Base-by-base conservation (phyloP, 2,329 filamentous ascomycete genomes). In the Sclerotinia minor region DNA sequence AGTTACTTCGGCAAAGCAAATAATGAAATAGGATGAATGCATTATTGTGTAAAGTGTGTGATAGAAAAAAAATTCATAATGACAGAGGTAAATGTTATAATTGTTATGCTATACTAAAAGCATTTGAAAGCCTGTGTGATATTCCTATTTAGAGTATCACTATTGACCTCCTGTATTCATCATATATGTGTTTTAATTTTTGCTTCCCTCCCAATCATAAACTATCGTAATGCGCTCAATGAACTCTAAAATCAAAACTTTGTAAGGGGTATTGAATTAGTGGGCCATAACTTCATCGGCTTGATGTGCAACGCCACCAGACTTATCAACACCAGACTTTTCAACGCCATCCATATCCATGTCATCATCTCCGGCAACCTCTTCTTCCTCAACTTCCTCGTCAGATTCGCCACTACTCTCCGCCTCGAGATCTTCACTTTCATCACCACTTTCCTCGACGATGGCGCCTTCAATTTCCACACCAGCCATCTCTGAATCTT, bases 401-500 rank as follows among this genome's bases (percentile, higher is more conserved):
- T 80, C 85, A 19, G 69, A 67, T 47, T 75, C 73, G 44, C 90
- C 90, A 72, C 88, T 88, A 73, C 88, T 92, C 78, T 93, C 91
- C 67, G 87, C 89, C 75, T 92, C 91, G 57, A 93, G 87, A 77
- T 93, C 91, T 77, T 93, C 91, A 74, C 89, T 92, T 72, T 88
- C 91, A 69, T 88, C 90, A 69, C 94, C 90, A 69, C 88, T 87
- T 65, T 91, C 89, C 24, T 91, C 87, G 32, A 81, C 86, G 29
- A 83, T 81, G 55, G 80, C 80, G 45, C 77, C 79, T 38, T 77
- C 81, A 60, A 81, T 82, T 65, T 91, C 90, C 21, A 83, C 86
- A 50, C 89, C 90, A 59, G 84, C 90, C 91, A 94, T 94, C 71
- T 92, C 90, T 7, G 86, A 83, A 72, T 94, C 91, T 68, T 90